phyloP scores from a whole-genome alignment of 257 asterid genomes.

The Gentiana dahurica region DNA sequence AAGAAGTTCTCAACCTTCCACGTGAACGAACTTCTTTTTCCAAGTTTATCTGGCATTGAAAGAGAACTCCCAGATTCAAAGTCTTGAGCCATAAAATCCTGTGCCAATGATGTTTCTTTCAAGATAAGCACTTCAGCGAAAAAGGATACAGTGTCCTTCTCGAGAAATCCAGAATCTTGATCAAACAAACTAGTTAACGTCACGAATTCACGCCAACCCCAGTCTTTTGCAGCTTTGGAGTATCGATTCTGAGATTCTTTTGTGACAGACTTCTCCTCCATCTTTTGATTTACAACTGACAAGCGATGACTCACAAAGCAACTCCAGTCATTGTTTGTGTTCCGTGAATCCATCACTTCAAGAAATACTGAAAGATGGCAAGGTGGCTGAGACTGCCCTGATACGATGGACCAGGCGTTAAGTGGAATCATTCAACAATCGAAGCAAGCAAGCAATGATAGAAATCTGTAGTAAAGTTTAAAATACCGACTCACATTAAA shows the following conservation, averaged over 20 bases:
- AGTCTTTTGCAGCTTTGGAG: conserved; percentile 97
- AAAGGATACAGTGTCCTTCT: conserved; percentile 79
- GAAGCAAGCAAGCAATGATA: conserved; percentile 7
- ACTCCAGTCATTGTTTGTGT: conserved; percentile 86
- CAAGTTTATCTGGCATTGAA: conserved; percentile 39
- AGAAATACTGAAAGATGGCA: conserved; percentile 99
- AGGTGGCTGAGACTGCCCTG: conserved; percentile 99
- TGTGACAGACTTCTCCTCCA: conserved; percentile 84
- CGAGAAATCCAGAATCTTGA: conserved; percentile 97
- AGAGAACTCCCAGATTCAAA: conserved; percentile 31
- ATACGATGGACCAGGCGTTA: conserved; percentile 27
- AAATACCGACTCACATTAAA: background rate
- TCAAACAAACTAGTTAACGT: conserved; percentile 96
- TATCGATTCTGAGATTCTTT: conserved; percentile 99
- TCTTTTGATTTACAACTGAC: conserved; percentile 77
- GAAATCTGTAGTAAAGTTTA: background rate
- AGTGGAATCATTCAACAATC: conserved; percentile 19
- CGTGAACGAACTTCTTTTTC: conserved; percentile 76
- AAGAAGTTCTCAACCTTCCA: conserved; percentile 99
- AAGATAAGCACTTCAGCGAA: conserved; percentile 96
- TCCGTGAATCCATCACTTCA: conserved; percentile 95
- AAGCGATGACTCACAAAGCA: conserved; percentile 98
- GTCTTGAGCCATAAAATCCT: conserved; percentile 63
- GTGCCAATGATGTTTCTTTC: conserved; percentile 82
- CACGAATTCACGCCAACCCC: conserved; percentile 99